These are phyloP conservation scores for Metroxylon sagu DNA, from an alignment of 176 grass and related monocot genomes.

Conservation along the genomic window DNA sequence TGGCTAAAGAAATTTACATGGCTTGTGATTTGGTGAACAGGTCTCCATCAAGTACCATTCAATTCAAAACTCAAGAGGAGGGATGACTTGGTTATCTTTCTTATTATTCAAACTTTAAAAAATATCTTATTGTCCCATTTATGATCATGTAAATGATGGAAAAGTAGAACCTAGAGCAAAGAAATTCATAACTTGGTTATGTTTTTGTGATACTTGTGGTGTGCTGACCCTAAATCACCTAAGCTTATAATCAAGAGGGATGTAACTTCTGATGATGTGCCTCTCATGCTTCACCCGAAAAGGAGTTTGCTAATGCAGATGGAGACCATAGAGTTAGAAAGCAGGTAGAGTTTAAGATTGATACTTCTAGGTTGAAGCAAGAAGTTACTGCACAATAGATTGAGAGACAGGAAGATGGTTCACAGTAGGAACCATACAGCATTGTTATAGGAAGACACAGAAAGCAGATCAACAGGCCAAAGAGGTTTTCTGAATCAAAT, in stretches of 20 bases:
- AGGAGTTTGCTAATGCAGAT: too few relatives aligned
- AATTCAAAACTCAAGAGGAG: conserved; percentile 7
- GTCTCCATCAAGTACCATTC: neutral
- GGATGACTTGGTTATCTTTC: neutral
- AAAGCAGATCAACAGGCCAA: neutral
- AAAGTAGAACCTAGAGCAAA: too few relatives aligned
- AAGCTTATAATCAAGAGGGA: neutral
- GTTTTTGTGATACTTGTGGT: conserved; percentile 1
- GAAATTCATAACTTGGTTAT: conserved; percentile 12
- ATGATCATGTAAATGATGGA: neutral
- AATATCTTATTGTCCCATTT: conserved; percentile 8
- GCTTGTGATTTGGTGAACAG: neutral
- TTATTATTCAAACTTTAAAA: conserved; percentile 6
- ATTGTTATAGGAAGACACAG: neutral
- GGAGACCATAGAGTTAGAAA: neutral
- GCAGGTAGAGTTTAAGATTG: conserved; percentile 5
- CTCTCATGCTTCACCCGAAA: neutral
- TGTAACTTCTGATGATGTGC: neutral
- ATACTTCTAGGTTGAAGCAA: neutral
- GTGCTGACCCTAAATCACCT: neutral
- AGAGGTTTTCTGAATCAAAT: neutral
- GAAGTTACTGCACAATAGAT: neutral
- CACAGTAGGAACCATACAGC: neutral
- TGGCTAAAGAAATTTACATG: neutral
- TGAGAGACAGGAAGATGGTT: neutral